Evolutionary conservation across 306 rosid genomes (phyloP), one percentile per base, ranked within the genome.

Genomic region (Dalbergia cultrata): DNA sequence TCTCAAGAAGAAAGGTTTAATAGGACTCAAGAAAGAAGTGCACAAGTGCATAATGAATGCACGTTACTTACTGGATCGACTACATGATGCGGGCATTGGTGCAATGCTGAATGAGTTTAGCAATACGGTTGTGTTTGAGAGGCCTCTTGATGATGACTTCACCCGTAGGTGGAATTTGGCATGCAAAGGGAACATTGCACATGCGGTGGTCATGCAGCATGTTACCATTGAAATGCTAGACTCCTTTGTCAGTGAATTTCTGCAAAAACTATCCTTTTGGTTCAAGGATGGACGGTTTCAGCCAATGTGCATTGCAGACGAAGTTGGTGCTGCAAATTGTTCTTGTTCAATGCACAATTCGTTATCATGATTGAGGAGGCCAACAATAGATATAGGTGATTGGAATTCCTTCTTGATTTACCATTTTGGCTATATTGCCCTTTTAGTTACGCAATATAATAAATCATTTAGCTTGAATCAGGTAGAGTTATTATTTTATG

Each of bases 21-120:
- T 44, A 22, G 97, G 94, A 13, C 83, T 92, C 66, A 86, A 90
- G 69, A 90, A 87, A 34, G 94, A 92, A 85, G 97, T 88, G 50
- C 89, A 88, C 68, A 82, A 80, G 56, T 91, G 95, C 78, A 89
- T 91, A 19, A 50, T 87, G 73, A 89, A 88, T 66, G 93, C 97
- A 6, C 53, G 9, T 2, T 34, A 50, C 62, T 64, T 76, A 13
- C 1, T 1, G 7, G 10, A 35, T 64, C 34, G 7, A 50, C 52
- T 76, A 13, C 39, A 21, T 7, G 14, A 50, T 12, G 50, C 2
- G 0, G 53, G 53, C 5, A 50, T 76, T 17, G 16, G 64, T 34
- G 72, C 72, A 63, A 63, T 76, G 80, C 8, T 64, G 8, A 76
- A 76, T 39, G 61, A 65, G 22, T 77, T 19, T 39, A 77, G 81